These are phyloP conservation scores for Hymenochaete sp. DNA, from an alignment of 1,284 basidiomycete species.

Conservation along the genomic window DNA sequence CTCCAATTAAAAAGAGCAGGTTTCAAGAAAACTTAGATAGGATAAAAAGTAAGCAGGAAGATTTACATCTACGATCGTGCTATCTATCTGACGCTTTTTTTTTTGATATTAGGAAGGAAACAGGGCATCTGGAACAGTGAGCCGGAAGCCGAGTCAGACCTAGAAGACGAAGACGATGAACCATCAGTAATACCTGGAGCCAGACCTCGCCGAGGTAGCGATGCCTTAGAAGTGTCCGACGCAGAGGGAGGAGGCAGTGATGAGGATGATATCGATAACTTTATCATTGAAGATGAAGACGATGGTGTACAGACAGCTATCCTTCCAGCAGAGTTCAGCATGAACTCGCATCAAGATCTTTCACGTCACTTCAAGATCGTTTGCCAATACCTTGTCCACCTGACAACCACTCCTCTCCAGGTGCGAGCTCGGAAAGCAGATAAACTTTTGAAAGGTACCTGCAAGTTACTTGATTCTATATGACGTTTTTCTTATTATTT, in stretches of 20 bases:
- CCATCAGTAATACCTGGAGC: conserved; percentile 25
- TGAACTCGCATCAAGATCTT: conserved; percentile 66
- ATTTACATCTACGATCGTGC: conserved; percentile 12
- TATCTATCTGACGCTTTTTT: conserved; percentile 6
- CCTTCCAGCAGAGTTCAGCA: conserved; percentile 70
- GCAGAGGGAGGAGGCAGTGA: conserved; percentile 21
- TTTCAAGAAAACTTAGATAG: conserved; percentile 59
- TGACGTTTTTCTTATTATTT: conserved; percentile 14
- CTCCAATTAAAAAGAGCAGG: conserved; percentile 40
- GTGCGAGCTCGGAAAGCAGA: conserved; percentile 7
- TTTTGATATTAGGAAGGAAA: conserved; percentile 27
- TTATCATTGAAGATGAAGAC: conserved; percentile 70
- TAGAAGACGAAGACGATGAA: conserved; percentile 28
- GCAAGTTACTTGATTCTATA: conserved; percentile 16
- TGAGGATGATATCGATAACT: conserved; percentile 35
- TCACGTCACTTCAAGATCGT: conserved; percentile 75
- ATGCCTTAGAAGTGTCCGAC: no score
- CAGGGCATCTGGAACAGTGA: conserved; percentile 38
- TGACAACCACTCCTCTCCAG: conserved; percentile 48
- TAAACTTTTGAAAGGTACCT: conserved; percentile 33
- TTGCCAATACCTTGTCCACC: conserved; percentile 77
- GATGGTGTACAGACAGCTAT: conserved; percentile 29
- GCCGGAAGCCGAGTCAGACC: conserved; percentile 32
- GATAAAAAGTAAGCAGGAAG: conserved; percentile 55
- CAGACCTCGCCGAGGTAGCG: no score